Conservation (phyloP, 306 rosid genomes). For the Quercus robur region DNA sequence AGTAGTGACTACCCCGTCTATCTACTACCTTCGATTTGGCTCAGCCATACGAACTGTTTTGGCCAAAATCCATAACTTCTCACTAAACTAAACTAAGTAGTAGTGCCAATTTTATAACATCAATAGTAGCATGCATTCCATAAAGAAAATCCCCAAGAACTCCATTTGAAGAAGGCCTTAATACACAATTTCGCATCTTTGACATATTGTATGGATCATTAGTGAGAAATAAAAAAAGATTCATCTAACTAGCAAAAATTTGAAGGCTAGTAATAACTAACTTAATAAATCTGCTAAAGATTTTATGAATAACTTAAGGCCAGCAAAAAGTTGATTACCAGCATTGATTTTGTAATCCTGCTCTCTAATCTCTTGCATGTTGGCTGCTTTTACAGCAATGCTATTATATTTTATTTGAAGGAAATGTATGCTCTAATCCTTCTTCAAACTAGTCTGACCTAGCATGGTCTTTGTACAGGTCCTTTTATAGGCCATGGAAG, state of each 20-base stretch:
- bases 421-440: neutral
- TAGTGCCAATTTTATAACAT: neutral
- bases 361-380: neutral
- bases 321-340: too few species aligned
- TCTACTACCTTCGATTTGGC: neutral
- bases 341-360: neutral
- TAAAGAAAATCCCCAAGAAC: neutral
- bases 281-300: neutral
- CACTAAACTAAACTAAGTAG: neutral
- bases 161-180: neutral
- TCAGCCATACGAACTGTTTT: neutral
- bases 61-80: neutral
- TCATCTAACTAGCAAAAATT: neutral
- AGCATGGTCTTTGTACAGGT: slow-evolving; percentile 39
- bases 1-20: neutral
- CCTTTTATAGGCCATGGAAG: slow-evolving; percentile 67
- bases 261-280: neutral
- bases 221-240: neutral
- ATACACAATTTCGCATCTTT: neutral
- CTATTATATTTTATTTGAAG: neutral
- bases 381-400: neutral
- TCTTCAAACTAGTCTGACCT: slow-evolving; percentile 1
- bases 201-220: neutral
- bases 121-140: neutral
- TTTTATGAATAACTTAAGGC: neutral